Evolutionary conservation across 1,284 basidiomycete genomes (phyloP), one percentile per base, ranked within the genome.

Genomic region (Apiotrichum brassicae): DNA sequence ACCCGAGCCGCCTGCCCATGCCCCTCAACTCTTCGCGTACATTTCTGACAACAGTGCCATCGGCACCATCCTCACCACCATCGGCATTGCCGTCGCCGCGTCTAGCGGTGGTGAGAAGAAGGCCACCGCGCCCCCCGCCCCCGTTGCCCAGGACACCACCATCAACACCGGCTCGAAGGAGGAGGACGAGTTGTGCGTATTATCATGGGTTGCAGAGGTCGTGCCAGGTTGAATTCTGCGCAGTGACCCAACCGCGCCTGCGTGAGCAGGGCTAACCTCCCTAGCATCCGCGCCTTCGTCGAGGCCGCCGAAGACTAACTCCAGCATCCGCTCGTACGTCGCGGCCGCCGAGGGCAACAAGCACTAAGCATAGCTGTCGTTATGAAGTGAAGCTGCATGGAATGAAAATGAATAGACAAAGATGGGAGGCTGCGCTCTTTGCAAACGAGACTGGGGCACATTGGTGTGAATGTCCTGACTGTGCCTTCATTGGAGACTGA

Each of bases 271-370:
- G 28, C 28, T 30, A 9, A 30, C 3, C 41, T 34, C n/a, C 48
- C 12, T 49, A 70, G 68, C 67, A 70, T 72, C 64, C 66, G 64
- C 56, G 60, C 66, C 58, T 70, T 72, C 58, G 68, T 70, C 42
- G 62, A 19, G n/a, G n/a, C n/a, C n/a, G n/a, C n/a, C 28, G 14
- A 2, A 30, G 11, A 30, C 28, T 30, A 14, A 39, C 20, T 51
- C 13, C 50, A 72, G 70, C 67, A 72, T 72, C 64, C 66, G 65
- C 55, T 60, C 66, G 57, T 72, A 70, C 58, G 68, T 72, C 41
- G 62, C 63, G 43, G 68, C 65, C 45, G 70, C 70, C 36, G 70
- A 72, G 62, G 60, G 58, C 51, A 47, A 49, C 26, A 51, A 56
- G 43, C 49, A 57, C 42, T 54, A 57, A 32, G 46, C 44, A 43